These are phyloP conservation scores for Aureobasidium sp. DNA, from an alignment of 2,329 filamentous ascomycete genomes.

Conservation along the genomic window DNA sequence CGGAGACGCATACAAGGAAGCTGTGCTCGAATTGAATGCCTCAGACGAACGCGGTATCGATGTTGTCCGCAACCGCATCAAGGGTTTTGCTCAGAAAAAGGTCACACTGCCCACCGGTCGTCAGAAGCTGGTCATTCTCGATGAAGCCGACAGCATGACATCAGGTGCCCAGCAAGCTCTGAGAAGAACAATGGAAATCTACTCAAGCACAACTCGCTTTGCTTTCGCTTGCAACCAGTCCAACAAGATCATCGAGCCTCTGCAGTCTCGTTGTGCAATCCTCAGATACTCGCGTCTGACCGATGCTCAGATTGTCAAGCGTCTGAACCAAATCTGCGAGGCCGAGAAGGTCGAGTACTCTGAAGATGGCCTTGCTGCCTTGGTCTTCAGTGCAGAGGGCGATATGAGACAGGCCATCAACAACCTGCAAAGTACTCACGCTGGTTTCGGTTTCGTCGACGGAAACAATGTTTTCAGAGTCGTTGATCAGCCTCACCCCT, in stretches of 20 bases:
- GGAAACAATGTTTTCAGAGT: slow-evolving; percentile 98
- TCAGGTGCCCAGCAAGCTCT: slow-evolving; percentile 92
- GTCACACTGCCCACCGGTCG: slow-evolving; percentile 84
- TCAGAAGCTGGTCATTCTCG: slow-evolving; percentile 94
- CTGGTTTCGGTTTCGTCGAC: slow-evolving; percentile 93
- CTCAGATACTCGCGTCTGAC: slow-evolving; percentile 87
- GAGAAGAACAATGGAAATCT: slow-evolving; percentile 96
- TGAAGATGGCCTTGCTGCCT: slow-evolving; percentile 88
- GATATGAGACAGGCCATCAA: slow-evolving; percentile 99
- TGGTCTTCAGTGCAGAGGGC: slow-evolving; percentile 94
- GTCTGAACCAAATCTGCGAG: slow-evolving; percentile 84
- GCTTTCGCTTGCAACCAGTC: slow-evolving; percentile 98
- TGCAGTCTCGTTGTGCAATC: slow-evolving; percentile 94
- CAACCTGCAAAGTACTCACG: slow-evolving; percentile 86
- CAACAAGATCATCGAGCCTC: slow-evolving; percentile 99
- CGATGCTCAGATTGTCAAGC: slow-evolving; percentile 84
- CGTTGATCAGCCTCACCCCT: slow-evolving; percentile 91
- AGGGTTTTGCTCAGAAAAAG: slow-evolving; percentile 98
- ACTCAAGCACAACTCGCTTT: slow-evolving; percentile 91
- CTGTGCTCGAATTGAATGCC: slow-evolving; percentile 91
- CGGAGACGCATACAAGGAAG: slow-evolving; percentile 93
- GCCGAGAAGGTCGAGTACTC: slow-evolving; percentile 85
- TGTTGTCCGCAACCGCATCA: slow-evolving; percentile 93
- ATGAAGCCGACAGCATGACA: slow-evolving; percentile 97
- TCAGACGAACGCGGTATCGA: slow-evolving; percentile 96